phyloP scores from a whole-genome alignment of 2,329 filamentous ascomycete species.

The Mollisia scopiformis region DNA sequence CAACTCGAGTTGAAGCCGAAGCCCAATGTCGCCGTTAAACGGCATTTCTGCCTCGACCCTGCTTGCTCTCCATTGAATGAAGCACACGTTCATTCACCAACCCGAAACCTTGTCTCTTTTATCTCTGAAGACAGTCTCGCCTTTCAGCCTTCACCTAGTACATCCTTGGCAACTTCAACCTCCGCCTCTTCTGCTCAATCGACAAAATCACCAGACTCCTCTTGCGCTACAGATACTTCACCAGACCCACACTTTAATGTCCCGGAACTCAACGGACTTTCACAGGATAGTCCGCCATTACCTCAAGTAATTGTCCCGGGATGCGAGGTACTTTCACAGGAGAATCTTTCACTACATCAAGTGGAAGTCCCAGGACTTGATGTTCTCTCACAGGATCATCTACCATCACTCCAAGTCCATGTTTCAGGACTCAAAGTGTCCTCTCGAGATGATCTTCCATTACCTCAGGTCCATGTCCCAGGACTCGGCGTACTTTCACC shows the following conservation, averaged over 20 bases:
- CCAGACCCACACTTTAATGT: not conserved
- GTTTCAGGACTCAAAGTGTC: too few relatives aligned
- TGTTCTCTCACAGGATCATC: too few relatives aligned
- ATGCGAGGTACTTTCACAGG: too few relatives aligned
- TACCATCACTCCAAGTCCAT: too few relatives aligned
- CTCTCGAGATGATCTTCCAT: too few relatives aligned
- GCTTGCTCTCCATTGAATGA: not conserved
- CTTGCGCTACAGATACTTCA: not conserved
- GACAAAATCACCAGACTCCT: not conserved
- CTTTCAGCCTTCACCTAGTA: not conserved
- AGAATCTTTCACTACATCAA: too few relatives aligned
- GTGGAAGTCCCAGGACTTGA: too few relatives aligned
- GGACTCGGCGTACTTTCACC: not conserved
- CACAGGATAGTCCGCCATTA: too few relatives aligned
- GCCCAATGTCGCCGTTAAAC: not conserved
- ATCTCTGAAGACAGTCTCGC: not conserved
- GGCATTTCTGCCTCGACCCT: not conserved
- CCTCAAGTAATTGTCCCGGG: too few relatives aligned
- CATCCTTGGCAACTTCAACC: not conserved
- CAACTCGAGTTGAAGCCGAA: not conserved
- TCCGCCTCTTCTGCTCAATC: not conserved
- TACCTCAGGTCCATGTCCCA: too few relatives aligned
- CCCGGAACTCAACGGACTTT: too few relatives aligned
- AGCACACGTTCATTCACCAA: not conserved
- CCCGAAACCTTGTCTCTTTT: not conserved